phyloP scores from a whole-genome alignment of 495 filamentous ascomycete genomes.

The Collariella sp. region DNA sequence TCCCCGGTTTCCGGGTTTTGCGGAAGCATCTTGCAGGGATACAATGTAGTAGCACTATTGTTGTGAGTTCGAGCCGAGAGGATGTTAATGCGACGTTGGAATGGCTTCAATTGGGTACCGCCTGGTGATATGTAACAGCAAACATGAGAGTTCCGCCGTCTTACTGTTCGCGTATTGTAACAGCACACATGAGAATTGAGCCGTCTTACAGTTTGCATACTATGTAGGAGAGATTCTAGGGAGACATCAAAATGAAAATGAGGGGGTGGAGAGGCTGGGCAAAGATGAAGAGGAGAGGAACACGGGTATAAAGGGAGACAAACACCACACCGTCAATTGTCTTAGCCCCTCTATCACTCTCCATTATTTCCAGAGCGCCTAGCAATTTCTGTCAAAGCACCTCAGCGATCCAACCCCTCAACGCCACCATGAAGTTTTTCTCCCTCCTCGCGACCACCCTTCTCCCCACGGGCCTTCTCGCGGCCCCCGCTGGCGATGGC shows the following conservation, averaged over 20 bases:
- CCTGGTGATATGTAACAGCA: neutral
- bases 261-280: no score
- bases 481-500: conserved; percentile 28
- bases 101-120: neutral
- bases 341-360: neutral
- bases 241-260: no score
- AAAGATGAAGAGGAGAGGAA: no score
- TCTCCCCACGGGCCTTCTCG: conserved; percentile 38
- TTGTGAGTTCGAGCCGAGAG: neutral
- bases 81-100: neutral
- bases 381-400: no score
- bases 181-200: neutral
- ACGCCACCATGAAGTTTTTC: neutral
- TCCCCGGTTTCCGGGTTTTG: no score
- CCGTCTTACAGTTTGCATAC: neutral
- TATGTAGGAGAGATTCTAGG: neutral
- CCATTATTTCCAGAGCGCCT: neutral
- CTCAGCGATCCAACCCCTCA: neutral
- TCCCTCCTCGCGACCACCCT: conserved; percentile 25
- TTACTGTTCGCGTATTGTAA: neutral
- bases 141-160: neutral
- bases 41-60: neutral
- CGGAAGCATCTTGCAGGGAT: no score
- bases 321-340: neutral
- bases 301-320: neutral